Base-by-base conservation (phyloP, 1,284 basidiomycete species). In the Austropuccinia psidii region DNA sequence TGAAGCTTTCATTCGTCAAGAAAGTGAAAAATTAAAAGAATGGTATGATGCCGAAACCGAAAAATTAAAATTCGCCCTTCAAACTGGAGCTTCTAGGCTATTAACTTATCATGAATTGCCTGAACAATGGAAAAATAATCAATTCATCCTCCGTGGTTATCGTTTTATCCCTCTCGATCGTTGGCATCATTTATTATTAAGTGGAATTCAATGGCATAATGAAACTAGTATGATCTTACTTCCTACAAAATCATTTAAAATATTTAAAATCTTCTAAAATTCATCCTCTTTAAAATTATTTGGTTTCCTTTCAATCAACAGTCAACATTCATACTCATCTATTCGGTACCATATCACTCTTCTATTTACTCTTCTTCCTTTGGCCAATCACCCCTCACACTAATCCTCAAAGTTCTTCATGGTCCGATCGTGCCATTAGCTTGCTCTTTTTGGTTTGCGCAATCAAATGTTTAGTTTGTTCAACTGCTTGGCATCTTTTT, bases 81-180 rank as follows among this genome's bases (percentile, higher is more conserved):
- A 72, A 27, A 61, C 55, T 52, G 76, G 76, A 3, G 43, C 70
- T 21, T 52, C 39, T 41, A 37, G 76, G n/a, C 60, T 76, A 31
- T 60, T 76, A 27, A 70, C 75, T 35, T 76, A 76, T 41, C 75
- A 76, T 67, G 76, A 76, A 60, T 67, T 76, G 33, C 76, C 76
- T 5, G 37, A 66, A 4, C 64, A 76, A 35, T 76, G 75, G 74
- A 76, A 73, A 47, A 76, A 76, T 47, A 76, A 76, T 37, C 75
- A 74, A 15, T 75, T 61, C 43, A 72, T 72, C 43, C 37, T 72
- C n/a, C 47, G 39, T 24, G 68, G 68, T 13, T 72, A 72, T 62
- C 68, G 68, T 13, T 72, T 72, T 47, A 72, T 72, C 45, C 68
- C 68, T 6, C 47, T 72, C 6, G 68, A 72, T 35, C 45, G 68